Conservation (phyloP, 2,329 filamentous ascomycete genomes). For the Septoria petroselini region DNA sequence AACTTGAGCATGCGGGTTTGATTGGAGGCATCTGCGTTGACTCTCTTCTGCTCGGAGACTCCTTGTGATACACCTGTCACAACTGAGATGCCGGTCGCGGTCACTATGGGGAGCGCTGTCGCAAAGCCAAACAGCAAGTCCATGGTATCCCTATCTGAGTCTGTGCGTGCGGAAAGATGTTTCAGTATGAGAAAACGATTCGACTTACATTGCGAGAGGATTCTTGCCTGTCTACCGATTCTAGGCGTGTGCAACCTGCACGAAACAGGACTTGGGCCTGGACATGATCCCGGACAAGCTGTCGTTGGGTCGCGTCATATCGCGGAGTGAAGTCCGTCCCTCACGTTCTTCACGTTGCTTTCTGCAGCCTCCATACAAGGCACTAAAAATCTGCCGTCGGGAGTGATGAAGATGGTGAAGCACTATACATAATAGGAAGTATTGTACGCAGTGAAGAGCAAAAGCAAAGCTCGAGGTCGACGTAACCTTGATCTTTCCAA, state of each 20-base stretch:
- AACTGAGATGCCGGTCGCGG: slow-evolving; percentile 47
- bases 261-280: slow-evolving; percentile 14
- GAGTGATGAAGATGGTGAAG: too few species aligned
- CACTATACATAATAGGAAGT: too few species aligned
- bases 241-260: not conserved
- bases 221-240: not conserved
- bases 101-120: slow-evolving; percentile 36
- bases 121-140: slow-evolving; percentile 38
- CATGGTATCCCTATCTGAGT: slow-evolving; percentile 27
- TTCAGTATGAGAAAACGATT: not conserved
- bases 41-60: slow-evolving; percentile 49
- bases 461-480: too few species aligned
- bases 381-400: too few species aligned
- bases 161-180: not conserved
- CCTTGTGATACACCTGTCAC: slow-evolving; percentile 53
- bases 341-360: not conserved
- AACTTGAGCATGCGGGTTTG: slow-evolving; percentile 53
- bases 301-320: slow-evolving; percentile 16
- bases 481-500: too few species aligned
- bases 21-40: slow-evolving; percentile 50
- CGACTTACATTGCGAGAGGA: slow-evolving; percentile 9
- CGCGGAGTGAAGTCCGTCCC: slow-evolving; percentile 9
- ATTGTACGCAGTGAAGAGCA: too few species aligned
- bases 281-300: slow-evolving; percentile 1
- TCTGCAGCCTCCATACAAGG: not conserved